These are phyloP conservation scores for Gymnopus androsaceus DNA, from an alignment of 1,284 basidiomycete species.

Conservation along the genomic window DNA sequence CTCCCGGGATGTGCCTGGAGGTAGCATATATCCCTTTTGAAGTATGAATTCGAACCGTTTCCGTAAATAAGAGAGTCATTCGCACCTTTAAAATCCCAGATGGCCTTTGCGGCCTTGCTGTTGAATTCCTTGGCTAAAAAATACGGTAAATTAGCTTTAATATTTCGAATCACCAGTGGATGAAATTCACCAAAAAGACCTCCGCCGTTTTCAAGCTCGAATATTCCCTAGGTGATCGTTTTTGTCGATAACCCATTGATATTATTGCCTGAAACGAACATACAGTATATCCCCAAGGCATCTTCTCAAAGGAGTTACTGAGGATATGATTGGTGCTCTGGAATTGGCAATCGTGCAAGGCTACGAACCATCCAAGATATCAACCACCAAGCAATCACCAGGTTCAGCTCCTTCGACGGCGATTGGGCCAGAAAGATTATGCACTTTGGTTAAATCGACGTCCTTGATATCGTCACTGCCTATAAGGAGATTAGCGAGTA, in stretches of 20 bases:
- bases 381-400: slow-evolving; percentile 77
- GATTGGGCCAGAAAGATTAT: slow-evolving; percentile 77
- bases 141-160: not conserved
- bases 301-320: slow-evolving; percentile 74
- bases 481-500: slow-evolving; percentile 25
- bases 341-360: not conserved
- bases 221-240: slow-evolving; percentile 55
- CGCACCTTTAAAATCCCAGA: slow-evolving; percentile 75
- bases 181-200: slow-evolving; percentile 61
- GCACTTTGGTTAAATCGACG: slow-evolving; percentile 65
- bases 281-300: slow-evolving; percentile 83
- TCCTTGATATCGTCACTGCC: slow-evolving; percentile 70
- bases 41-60: not conserved
- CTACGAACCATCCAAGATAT: slow-evolving; percentile 68
- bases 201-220: slow-evolving; percentile 75
- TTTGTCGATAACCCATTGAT: not conserved
- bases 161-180: not conserved
- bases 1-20: slow-evolving; percentile 76
- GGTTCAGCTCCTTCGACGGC: slow-evolving; percentile 76
- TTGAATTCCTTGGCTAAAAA: slow-evolving; percentile 63
- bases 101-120: slow-evolving; percentile 72
- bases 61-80: not conserved
- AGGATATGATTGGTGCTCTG: not conserved
- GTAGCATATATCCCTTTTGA: slow-evolving; percentile 58
- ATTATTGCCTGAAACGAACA: slow-evolving; percentile 13